Conservation (phyloP, 2,329 filamentous ascomycete genomes). For the Neodidymelliopsis sp. region DNA sequence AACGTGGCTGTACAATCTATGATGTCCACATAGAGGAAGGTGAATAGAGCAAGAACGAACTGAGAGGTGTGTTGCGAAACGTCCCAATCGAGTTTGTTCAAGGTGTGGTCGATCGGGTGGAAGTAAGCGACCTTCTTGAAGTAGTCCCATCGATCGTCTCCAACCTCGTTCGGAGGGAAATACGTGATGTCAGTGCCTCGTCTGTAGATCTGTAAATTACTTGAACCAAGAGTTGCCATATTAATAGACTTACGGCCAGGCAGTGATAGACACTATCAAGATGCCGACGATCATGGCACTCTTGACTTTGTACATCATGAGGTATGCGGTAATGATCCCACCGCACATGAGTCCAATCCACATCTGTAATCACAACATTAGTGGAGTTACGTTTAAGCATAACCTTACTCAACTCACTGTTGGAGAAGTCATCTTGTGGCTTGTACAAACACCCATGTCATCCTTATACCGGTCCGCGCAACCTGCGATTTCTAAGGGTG, state of each 20-base stretch:
- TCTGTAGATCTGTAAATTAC: constrained; percentile 34
- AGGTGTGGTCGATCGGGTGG: constrained; percentile 73
- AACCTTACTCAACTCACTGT: constrained; percentile 50
- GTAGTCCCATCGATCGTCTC: constrained; percentile 77
- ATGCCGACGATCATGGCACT: constrained; percentile 86
- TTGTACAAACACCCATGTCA: constrained; percentile 66
- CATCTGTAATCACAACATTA: constrained; percentile 56
- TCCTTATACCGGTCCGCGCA: constrained; percentile 65
- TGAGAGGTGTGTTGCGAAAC: constrained; percentile 71
- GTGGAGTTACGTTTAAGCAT: constrained; percentile 4
- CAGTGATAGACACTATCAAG: constrained; percentile 82
- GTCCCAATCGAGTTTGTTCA: constrained; percentile 78
- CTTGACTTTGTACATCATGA: constrained; percentile 87
- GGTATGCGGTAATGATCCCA: constrained; percentile 77
- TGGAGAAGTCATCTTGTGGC: constrained; percentile 80
- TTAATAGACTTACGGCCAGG: constrained; percentile 68
- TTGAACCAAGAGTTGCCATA: neutral
- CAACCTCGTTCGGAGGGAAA: constrained; percentile 74
- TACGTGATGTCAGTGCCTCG: constrained; percentile 77
- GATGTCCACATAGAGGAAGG: constrained; percentile 91
- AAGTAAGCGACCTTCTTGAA: constrained; percentile 87
- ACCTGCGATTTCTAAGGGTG: constrained; percentile 78
- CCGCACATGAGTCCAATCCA: constrained; percentile 91
- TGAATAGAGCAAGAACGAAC: constrained; percentile 83
- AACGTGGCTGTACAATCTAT: constrained; percentile 86